Base-by-base conservation (phyloP, 495 filamentous ascomycete species). In the Trichoderma reesei region DNA sequence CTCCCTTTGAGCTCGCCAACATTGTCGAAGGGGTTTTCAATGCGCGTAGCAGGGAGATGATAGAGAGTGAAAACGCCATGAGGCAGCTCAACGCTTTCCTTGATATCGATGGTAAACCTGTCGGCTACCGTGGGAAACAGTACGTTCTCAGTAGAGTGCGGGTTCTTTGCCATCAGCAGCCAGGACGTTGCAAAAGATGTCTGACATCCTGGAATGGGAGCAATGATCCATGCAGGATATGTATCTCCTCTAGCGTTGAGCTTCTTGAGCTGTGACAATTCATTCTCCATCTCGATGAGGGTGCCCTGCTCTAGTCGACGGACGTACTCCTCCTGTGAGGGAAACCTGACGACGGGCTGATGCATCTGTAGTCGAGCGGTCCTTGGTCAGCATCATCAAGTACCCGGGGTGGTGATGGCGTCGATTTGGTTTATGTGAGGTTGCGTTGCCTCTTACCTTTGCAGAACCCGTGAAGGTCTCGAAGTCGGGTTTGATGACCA, bases 261-360 rank as follows among this genome's bases (percentile, higher is more conserved):
- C 2, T 42, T 26, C n/a, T 7, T n/a, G 1, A 64, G 3, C n/a
- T 9, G 34, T 9, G 37, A 5, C 5, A 42, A 33, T 64, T 64
- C 63, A 20, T 64, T 64, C 0, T 41, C 18, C 33, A 59, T 38
- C 37, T 64, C 63, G 11, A 64, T 64, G 2, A 54, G 39, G 39
- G 63, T 54, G 13, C 63, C 63, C 26, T 20, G 36, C 36, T 62
- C 60, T 13, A 39, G 14, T 16, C 60, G 33, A 31, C 26, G 7
- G 4, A 41, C 34, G 37, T 41, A 62, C 13, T 39, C 60, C 11
- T 62, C 38, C 13, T 62, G 36, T 1, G 20, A 11, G 0, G 6
- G 36, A 33, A 62, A 62, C 13, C 3, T 62, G 13, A 60, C 33
- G 36, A 36, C 7, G 13, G 56, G 56, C 3, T 7, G 9, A 18